Evolutionary conservation across 1,139 yeast species (phyloP).

Genomic region (Diutina catenulata): DNA sequence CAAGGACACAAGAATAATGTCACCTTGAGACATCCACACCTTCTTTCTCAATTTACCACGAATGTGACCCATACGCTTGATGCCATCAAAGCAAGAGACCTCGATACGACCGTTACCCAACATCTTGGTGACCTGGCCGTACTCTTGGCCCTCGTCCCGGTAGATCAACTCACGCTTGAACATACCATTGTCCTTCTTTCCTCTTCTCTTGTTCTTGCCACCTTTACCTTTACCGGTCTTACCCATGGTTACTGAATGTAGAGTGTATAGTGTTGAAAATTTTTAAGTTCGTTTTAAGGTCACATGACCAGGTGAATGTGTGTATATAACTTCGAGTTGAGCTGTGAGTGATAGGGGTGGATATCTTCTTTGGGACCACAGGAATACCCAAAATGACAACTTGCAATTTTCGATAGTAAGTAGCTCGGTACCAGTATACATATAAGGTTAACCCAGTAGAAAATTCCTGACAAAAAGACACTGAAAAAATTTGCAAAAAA

Average conservation of each 20-base stretch:
- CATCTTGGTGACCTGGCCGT: slow-evolving; percentile 97
- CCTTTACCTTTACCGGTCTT: slow-evolving; percentile 47
- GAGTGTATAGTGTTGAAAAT: neutral
- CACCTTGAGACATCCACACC: slow-evolving; percentile 99
- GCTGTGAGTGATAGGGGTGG: too few species aligned
- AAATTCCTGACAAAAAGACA: neutral
- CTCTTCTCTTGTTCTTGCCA: slow-evolving; percentile 93
- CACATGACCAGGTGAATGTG: too few species aligned
- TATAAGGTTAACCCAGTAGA: neutral
- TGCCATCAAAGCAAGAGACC: slow-evolving; percentile 89
- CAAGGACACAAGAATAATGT: slow-evolving; percentile 85
- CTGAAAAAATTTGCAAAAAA: neutral
- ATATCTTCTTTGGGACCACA: too few species aligned
- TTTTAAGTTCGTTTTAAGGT: neutral
- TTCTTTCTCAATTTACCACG: slow-evolving; percentile 99
- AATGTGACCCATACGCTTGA: slow-evolving; percentile 90
- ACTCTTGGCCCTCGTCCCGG: slow-evolving; percentile 96
- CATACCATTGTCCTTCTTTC: slow-evolving; percentile 87
- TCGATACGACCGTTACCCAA: slow-evolving; percentile 96
- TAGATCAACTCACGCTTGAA: slow-evolving; percentile 89
- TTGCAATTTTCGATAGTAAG: too few species aligned
- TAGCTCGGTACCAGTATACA: too few species aligned
- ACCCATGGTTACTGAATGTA: slow-evolving; percentile 21
- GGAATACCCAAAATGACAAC: too few species aligned
- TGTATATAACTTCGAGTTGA: too few species aligned